Evolutionary conservation across 2,329 filamentous ascomycete species (phyloP).

Genomic region (Fusarium torreyae): DNA sequence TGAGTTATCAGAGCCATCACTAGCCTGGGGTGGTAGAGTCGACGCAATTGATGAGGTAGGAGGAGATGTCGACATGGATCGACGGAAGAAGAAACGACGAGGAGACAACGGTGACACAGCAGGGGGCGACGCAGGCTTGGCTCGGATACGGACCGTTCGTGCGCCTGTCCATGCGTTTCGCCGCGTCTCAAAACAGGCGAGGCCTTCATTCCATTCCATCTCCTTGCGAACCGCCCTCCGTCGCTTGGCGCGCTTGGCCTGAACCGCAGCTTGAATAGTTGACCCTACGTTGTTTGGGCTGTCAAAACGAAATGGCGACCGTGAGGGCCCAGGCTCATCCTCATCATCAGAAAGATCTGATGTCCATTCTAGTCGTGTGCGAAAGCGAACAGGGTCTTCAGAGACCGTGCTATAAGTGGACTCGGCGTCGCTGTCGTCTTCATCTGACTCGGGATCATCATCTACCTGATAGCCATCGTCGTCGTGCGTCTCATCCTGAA

Average conservation of each 20-base stretch:
- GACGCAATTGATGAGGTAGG: slow-evolving; percentile 48
- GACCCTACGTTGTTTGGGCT: slow-evolving; percentile 63
- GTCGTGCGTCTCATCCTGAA: slow-evolving; percentile 54
- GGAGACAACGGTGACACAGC: slow-evolving; percentile 63
- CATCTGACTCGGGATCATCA: slow-evolving; percentile 59
- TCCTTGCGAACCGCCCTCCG: slow-evolving; percentile 74
- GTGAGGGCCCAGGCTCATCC: slow-evolving; percentile 55
- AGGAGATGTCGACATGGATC: slow-evolving; percentile 61
- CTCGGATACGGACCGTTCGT: slow-evolving; percentile 68
- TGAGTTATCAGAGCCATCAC: slow-evolving; percentile 58
- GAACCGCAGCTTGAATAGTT: slow-evolving; percentile 58
- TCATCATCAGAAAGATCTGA: slow-evolving; percentile 71
- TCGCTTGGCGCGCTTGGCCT: slow-evolving; percentile 68
- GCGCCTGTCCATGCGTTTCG: slow-evolving; percentile 91
- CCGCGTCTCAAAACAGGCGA: slow-evolving; percentile 83
- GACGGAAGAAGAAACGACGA: slow-evolving; percentile 66
- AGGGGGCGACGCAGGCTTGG: slow-evolving; percentile 60
- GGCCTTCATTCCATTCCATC: slow-evolving; percentile 83
- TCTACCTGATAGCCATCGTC: slow-evolving; percentile 57
- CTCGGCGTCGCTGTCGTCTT: slow-evolving; percentile 54
- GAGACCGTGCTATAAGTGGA: slow-evolving; percentile 72
- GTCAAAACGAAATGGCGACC: slow-evolving; percentile 67
- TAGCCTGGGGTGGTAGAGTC: slow-evolving; percentile 44
- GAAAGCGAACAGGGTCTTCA: slow-evolving; percentile 67
- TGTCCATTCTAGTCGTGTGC: slow-evolving; percentile 68